A percentile compares a stretch with the other conserved stretches of the same genome.
Evolutionary conservation across 352 stramenopile genomes (phyloP).

Genomic region (Blastocystis sp.): DNA sequence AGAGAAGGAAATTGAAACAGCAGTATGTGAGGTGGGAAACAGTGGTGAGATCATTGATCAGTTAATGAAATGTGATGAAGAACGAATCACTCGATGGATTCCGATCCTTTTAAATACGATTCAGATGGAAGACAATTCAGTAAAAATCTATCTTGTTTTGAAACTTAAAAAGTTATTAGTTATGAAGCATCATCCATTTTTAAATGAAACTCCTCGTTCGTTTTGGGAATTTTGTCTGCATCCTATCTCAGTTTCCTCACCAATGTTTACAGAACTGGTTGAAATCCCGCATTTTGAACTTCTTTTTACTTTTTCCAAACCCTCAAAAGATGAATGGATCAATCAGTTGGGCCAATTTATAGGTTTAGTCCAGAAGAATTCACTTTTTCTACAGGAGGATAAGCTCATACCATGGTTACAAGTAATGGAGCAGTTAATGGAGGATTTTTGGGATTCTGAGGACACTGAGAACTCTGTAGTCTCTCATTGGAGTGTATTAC

Average conservation of each 20-base stretch:
- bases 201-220: not conserved
- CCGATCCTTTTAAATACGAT: not conserved
- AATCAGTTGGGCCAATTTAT: not conserved
- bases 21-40: not conserved
- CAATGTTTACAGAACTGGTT: not conserved
- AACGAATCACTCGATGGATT: not conserved
- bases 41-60: not conserved
- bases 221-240: not conserved
- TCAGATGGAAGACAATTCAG: not conserved
- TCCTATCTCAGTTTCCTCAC: not conserved
- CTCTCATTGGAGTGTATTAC: not conserved
- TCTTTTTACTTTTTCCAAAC: not conserved
- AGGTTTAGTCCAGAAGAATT: not conserved
- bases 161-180: not conserved
- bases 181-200: not conserved
- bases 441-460: not conserved
- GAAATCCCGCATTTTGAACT: not conserved
- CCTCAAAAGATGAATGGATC: not conserved
- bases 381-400: not conserved
- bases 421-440: not conserved
- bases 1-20: not conserved
- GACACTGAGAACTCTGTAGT: not conserved
- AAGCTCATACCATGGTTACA: not conserved
- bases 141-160: not conserved
- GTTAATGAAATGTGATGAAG: not conserved